phyloP scores from a whole-genome alignment of 2,329 filamentous ascomycete species.

The Hymenoscyphus albidus region DNA sequence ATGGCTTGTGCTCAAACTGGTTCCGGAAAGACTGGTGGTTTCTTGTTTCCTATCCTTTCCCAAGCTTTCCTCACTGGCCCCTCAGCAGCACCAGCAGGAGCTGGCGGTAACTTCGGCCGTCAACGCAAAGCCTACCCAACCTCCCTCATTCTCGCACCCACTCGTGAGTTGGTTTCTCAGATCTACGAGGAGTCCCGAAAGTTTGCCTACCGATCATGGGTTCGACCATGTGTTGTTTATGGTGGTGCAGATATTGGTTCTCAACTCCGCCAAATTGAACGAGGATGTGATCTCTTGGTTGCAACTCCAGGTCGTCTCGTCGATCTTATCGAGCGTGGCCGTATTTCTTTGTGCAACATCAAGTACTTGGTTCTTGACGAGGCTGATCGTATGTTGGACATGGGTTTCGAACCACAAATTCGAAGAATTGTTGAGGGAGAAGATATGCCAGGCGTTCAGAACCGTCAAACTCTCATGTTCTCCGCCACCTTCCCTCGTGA shows the following conservation, averaged over 20 bases:
- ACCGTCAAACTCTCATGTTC: constrained; percentile 99
- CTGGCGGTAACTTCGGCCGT: constrained; percentile 73
- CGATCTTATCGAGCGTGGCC: constrained; percentile 96
- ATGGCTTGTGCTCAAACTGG: constrained; percentile 99
- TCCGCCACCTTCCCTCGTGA: constrained; percentile 98
- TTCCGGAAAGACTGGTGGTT: constrained; percentile 99
- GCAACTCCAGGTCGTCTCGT: constrained; percentile 96
- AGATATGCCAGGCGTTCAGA: constrained; percentile 83
- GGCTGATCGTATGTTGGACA: constrained; percentile 99
- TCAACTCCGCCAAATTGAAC: constrained; percentile 97
- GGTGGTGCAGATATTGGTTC: constrained; percentile 98
- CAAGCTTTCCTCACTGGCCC: constrained; percentile 92
- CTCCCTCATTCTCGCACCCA: constrained; percentile 90
- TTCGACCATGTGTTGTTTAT: constrained; percentile 96
- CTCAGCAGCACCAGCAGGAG: constrained; percentile 60
- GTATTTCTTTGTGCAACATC: constrained; percentile 96
- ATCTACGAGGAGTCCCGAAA: constrained; percentile 98
- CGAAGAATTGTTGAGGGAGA: constrained; percentile 97
- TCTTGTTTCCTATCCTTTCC: constrained; percentile 98
- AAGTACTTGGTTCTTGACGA: constrained; percentile 99
- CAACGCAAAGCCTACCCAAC: constrained; percentile 98
- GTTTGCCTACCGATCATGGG: constrained; percentile 98
- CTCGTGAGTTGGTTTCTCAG: constrained; percentile 96
- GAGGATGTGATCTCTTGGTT: constrained; percentile 92
- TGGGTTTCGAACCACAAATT: constrained; percentile 99